Evolutionary conservation across 179 eudicot species (phyloP), one percentile per base, ranked within the genome.

Genomic region (Heliamphora pulchella): DNA sequence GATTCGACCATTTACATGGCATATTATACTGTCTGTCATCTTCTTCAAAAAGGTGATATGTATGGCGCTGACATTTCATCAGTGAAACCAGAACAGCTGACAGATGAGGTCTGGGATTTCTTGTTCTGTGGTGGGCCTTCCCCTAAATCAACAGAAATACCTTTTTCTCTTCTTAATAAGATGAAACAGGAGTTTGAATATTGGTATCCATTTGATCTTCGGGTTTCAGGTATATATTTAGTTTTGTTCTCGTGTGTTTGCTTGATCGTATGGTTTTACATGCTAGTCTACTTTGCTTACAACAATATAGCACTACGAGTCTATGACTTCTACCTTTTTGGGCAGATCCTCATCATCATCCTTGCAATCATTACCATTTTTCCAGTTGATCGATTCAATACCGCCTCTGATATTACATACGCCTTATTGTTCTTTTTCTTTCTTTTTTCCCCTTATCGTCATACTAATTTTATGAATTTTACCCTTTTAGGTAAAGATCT

Each of bases 1-100:
- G 98, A 94, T 86, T 94, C 98, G 6, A 94, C 97, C 57, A 84
- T 94, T 77, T 94, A 94, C 86, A 94, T 94, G 98, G 97, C 98
- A 2, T 94, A 94, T 86, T 94, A 94, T 80, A 92, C 95, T 5
- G 91, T 94, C 31, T 86, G 87, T 59, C 98, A 94, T 83, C 66
- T 87, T 59, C 79, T 94, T 53, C 98, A 94, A 81, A 83, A 80
- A 48, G 98, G 97, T 58, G 92, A 94, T 76, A 89, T 94, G 87
- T 91, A 89, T 82, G 98, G 95, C 74, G 76, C 78, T 48, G 82
- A 80, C 78, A 80, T 84, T 47, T 80, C 88, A 75, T 80, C 86
- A 20, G 77, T 94, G 67, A 90, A 86, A 74, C 95, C 97, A 4
- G 92, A 94, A 79, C 92, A 94, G 80, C 67, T 94, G 81, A 91